Percentiles rank a stretch among this genome's conserved stretches.
phyloP scores from a whole-genome alignment of 2,329 filamentous ascomycete species.

The Aureobasidium vineae region DNA sequence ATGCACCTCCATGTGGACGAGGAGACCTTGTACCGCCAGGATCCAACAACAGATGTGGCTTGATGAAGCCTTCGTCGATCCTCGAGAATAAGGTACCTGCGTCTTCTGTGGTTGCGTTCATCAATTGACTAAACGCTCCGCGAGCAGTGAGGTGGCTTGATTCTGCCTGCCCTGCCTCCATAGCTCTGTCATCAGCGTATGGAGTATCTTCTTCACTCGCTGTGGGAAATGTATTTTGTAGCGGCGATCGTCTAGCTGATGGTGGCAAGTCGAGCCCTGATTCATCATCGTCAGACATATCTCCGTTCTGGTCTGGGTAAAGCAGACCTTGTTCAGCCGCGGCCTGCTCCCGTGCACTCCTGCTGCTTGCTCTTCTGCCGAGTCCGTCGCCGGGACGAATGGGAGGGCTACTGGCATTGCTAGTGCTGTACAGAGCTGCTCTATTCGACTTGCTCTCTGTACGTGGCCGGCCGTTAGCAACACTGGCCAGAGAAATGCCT shows the following conservation, averaged over 20 bases:
- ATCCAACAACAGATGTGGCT: constrained; percentile 83
- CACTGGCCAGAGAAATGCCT: constrained; percentile 55
- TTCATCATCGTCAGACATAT: constrained; percentile 53
- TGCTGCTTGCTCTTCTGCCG: constrained; percentile 54
- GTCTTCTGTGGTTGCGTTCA: constrained; percentile 76
- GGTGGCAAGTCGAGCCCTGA: constrained; percentile 61
- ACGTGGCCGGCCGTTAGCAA: constrained; percentile 40
- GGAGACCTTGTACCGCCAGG: constrained; percentile 40
- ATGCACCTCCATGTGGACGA: constrained; percentile 20
- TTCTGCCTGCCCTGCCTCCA: constrained; percentile 31
- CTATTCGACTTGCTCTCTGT: constrained; percentile 42
- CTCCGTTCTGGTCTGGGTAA: constrained; percentile 42
- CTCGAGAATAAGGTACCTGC: constrained; percentile 87
- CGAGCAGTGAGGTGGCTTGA: constrained; percentile 60
- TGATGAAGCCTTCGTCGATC: constrained; percentile 94
- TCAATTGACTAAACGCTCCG: constrained; percentile 74
- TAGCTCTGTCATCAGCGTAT: neutral
- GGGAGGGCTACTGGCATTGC: constrained; percentile 54
- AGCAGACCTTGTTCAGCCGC: constrained; percentile 56
- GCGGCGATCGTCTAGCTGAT: constrained; percentile 50
- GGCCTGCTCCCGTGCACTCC: constrained; percentile 46
- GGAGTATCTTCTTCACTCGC: constrained; percentile 27
- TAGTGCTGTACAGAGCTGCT: constrained; percentile 60
- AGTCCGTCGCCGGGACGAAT: constrained; percentile 42
- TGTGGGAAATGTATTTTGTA: constrained; percentile 30